Conservation (phyloP, 192 early-diverging fungal genomes). For the Backusella psychrophila region DNA sequence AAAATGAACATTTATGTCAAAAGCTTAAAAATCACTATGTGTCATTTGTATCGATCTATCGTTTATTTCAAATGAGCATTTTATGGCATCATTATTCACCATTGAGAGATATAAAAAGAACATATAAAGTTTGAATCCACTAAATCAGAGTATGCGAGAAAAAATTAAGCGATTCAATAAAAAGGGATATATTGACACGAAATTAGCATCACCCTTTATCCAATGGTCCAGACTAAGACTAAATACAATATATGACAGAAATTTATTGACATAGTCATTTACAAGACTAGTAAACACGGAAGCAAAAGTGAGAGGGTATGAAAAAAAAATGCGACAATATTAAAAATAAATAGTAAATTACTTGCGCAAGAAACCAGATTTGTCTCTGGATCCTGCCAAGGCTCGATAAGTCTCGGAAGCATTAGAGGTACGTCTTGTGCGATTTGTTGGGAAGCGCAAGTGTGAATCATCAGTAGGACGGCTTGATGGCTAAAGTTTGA, state of each 20-base stretch:
- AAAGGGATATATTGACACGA: neutral
- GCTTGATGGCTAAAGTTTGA: neutral
- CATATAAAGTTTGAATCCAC: too few species aligned
- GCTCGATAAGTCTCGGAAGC: constrained; percentile 2
- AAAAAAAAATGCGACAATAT: neutral
- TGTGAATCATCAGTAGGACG: neutral
- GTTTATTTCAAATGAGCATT: too few species aligned
- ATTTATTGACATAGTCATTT: neutral
- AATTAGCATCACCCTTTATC: neutral
- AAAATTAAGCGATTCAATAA: neutral
- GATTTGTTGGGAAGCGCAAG: neutral
- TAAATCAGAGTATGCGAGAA: too few species aligned
- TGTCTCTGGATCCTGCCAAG: neutral
- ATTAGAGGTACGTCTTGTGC: neutral
- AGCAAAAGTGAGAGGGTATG: neutral
- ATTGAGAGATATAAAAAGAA: too few species aligned
- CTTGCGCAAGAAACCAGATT: neutral
- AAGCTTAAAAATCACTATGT: too few species aligned
- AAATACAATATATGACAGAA: neutral
- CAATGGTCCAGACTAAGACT: neutral
- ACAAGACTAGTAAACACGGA: neutral
- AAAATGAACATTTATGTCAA: too few species aligned
- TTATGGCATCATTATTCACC: too few species aligned
- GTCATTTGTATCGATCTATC: too few species aligned
- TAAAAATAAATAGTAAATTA: neutral